phyloP scores from a whole-genome alignment of 768 basidiomycete genomes.

The Arthromyces matolae region DNA sequence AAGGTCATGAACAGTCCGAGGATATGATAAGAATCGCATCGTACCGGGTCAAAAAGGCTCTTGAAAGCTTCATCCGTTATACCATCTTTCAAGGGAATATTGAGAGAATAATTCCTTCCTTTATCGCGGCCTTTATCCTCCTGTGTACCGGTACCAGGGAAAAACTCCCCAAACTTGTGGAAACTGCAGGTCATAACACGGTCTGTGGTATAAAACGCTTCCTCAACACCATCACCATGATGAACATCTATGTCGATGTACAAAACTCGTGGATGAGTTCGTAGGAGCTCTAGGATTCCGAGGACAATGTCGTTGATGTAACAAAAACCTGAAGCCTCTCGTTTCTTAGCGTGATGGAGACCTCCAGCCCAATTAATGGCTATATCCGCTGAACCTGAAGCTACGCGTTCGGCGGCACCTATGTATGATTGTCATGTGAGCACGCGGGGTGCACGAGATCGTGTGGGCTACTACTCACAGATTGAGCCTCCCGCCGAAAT shows the following conservation, averaged over 20 bases:
- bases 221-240: slow-evolving; percentile 98
- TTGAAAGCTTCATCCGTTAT: slow-evolving; percentile 86
- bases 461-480: slow-evolving; percentile 47
- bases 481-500: slow-evolving; percentile 96
- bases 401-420: slow-evolving; percentile 81
- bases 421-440: slow-evolving; percentile 1
- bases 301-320: slow-evolving; percentile 99
- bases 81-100: slow-evolving; percentile 92
- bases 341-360: slow-evolving; percentile 98
- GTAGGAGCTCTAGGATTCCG: slow-evolving; percentile 88
- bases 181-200: slow-evolving; percentile 97
- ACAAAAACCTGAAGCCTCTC: slow-evolving; percentile 97
- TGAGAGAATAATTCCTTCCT: slow-evolving; percentile 86
- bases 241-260: slow-evolving; percentile 99
- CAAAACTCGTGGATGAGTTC: slow-evolving; percentile 79
- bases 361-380: slow-evolving; percentile 98
- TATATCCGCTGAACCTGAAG: slow-evolving; percentile 84
- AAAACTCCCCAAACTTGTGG: slow-evolving; percentile 96
- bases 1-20: background rate
- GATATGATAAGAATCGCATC: slow-evolving; percentile 24
- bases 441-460: background rate
- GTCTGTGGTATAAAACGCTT: slow-evolving; percentile 97
- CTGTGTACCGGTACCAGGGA: slow-evolving; percentile 84
- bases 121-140: slow-evolving; percentile 81
- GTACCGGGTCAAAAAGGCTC: slow-evolving; percentile 88